Percentiles rank a stretch among this genome's conserved stretches.
Conservation (phyloP, 2,329 filamentous ascomycete species). For the Knoxdaviesia capensis region DNA sequence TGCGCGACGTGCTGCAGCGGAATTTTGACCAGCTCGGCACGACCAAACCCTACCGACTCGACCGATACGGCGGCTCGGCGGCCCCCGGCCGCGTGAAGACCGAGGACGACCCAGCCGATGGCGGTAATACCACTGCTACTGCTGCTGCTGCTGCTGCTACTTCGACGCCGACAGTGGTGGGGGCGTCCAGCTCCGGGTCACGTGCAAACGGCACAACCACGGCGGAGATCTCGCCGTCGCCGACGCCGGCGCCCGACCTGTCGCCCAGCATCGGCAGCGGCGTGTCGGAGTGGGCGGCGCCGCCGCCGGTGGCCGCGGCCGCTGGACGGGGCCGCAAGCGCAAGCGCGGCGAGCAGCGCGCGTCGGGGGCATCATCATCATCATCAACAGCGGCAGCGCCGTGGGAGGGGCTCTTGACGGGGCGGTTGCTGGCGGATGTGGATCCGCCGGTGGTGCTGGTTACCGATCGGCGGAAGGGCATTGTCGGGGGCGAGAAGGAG, state of each 20-base stretch:
- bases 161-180: constrained; percentile 11
- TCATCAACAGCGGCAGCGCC: constrained; percentile 10
- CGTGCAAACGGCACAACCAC: too few species aligned
- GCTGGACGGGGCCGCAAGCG: too few species aligned
- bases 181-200: constrained; percentile 5
- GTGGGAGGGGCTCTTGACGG: constrained; percentile 31
- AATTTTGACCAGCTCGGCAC: constrained; percentile 28
- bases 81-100: constrained; percentile 13
- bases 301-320: too few species aligned
- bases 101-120: constrained; percentile 8
- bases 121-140: constrained; percentile 9
- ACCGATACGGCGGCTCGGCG: constrained; percentile 11
- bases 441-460: constrained; percentile 30
- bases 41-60: constrained; percentile 24
- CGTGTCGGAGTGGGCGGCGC: too few species aligned
- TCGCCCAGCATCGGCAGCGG: too few species aligned
- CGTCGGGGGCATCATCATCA: constrained; percentile 4
- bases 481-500: constrained; percentile 26
- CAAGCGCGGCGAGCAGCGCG: too few species aligned
- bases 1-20: constrained; percentile 28
- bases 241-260: too few species aligned
- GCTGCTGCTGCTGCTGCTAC: background rate
- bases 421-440: constrained; percentile 23
- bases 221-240: too few species aligned
- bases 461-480: constrained; percentile 24